A percentile compares a stretch with the other conserved stretches of the same genome.
Conservation (phyloP, 2,329 filamentous ascomycete genomes). For the Trichocomaceae sp. region DNA sequence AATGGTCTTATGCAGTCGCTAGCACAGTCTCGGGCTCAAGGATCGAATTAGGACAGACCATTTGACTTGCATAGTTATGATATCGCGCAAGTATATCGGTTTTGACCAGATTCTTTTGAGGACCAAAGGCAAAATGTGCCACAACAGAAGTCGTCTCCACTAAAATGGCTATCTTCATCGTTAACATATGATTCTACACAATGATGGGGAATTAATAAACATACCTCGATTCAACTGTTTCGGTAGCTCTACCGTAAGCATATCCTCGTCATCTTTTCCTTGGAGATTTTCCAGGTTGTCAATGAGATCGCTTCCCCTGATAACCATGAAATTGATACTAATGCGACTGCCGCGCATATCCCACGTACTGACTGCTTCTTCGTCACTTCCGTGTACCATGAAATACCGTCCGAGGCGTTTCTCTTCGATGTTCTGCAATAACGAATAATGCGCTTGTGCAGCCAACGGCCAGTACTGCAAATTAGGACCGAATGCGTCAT, state of each 20-base stretch:
- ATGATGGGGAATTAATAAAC: not conserved
- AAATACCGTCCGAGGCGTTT: slow-evolving; percentile 11
- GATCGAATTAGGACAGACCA: slow-evolving; percentile 8
- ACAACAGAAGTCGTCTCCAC: slow-evolving; percentile 13
- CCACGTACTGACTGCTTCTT: slow-evolving; percentile 13
- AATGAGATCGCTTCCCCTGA: slow-evolving; percentile 9
- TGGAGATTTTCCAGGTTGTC: slow-evolving; percentile 6
- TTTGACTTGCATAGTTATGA: slow-evolving; percentile 11
- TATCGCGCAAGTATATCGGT: slow-evolving; percentile 12
- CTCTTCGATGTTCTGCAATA: slow-evolving; percentile 12
- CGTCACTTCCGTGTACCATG: slow-evolving; percentile 13
- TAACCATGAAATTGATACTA: slow-evolving; percentile 13
- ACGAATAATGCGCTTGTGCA: slow-evolving; percentile 12
- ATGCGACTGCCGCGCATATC: slow-evolving; percentile 13
- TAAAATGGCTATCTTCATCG: slow-evolving; percentile 1
- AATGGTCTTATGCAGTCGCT: not conserved
- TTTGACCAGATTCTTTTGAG: slow-evolving; percentile 12
- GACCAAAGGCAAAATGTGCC: slow-evolving; percentile 12
- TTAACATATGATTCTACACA: not conserved
- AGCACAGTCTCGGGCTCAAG: slow-evolving; percentile 9
- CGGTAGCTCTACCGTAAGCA: slow-evolving; percentile 11
- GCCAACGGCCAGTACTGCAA: slow-evolving; percentile 12
- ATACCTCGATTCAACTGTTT: slow-evolving; percentile 10
- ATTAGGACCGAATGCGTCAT: slow-evolving; percentile 13
- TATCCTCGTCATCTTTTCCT: slow-evolving; percentile 9